Evolutionary conservation across 352 stramenopile species (phyloP).

Genomic region (Phytophthora cryptogea): DNA sequence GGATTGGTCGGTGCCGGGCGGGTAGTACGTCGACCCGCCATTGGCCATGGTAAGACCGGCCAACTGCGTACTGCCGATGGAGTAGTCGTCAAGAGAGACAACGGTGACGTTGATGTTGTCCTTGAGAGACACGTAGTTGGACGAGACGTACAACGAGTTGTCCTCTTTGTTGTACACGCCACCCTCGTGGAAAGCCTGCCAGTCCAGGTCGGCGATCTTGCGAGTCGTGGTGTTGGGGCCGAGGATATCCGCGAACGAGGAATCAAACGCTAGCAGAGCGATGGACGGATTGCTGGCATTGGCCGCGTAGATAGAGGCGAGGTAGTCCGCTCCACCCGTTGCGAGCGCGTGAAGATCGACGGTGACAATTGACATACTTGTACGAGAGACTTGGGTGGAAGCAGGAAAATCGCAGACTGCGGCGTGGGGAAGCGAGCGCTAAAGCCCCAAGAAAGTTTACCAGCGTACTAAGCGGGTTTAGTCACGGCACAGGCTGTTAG

Average conservation of each 20-base stretch:
- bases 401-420: conserved; percentile 6
- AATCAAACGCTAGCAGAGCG: conserved; percentile 8
- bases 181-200: conserved; percentile 18
- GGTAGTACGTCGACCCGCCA: conserved; percentile 17
- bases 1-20: conserved; percentile 5
- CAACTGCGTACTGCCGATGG: conserved; percentile 15
- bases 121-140: conserved; percentile 10
- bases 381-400: conserved; percentile 8
- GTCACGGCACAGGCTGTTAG: no score
- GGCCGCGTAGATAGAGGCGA: conserved; percentile 7
- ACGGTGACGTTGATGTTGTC: conserved; percentile 22
- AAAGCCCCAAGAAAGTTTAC: no score
- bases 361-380: conserved; percentile 10
- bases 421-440: no score
- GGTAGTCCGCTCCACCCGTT: conserved; percentile 9
- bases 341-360: conserved; percentile 14
- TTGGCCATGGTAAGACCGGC: conserved; percentile 11
- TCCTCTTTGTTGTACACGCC: conserved; percentile 20
- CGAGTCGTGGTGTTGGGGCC: conserved; percentile 5
- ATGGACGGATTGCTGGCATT: not conserved
- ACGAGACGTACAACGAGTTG: conserved; percentile 17
- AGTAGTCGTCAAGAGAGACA: conserved; percentile 15
- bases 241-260: conserved; percentile 10
- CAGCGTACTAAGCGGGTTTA: no score
- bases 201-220: conserved; percentile 14